phyloP scores from a whole-genome alignment of 2,329 filamentous ascomycete species.

The Lachnellula subtilissima region DNA sequence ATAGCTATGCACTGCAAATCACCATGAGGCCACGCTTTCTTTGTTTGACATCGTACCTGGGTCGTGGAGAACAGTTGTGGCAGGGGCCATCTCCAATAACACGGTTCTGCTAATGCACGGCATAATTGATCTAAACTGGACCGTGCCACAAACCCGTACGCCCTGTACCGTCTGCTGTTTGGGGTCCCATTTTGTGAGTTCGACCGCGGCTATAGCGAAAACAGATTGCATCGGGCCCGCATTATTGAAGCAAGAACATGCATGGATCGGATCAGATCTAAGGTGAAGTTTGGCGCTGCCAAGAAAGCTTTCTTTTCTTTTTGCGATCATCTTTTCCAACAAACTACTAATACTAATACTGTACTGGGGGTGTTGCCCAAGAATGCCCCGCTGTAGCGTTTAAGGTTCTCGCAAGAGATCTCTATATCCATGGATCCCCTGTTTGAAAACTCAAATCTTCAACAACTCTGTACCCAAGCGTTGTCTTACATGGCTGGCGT shows the following conservation, averaged over 20 bases:
- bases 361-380: no score
- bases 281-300: no score
- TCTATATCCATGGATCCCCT: neutral
- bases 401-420: slow-evolving; percentile 1
- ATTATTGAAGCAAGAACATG: neutral
- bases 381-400: neutral
- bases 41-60: neutral
- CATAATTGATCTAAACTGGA: slow-evolving; percentile 18
- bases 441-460: slow-evolving; percentile 4
- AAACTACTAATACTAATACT: no score
- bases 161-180: slow-evolving; percentile 17
- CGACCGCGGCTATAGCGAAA: slow-evolving; percentile 13
- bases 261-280: no score
- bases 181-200: slow-evolving; percentile 16
- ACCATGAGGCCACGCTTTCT: slow-evolving; percentile 4
- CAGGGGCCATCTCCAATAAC: slow-evolving; percentile 16
- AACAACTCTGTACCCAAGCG: slow-evolving; percentile 9
- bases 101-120: slow-evolving; percentile 28
- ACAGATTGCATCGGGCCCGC: slow-evolving; percentile 1
- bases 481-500: slow-evolving; percentile 22
- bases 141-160: slow-evolving; percentile 13
- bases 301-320: no score
- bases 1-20: neutral
- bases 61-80: slow-evolving; percentile 19
- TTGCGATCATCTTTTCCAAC: no score